A percentile compares a stretch with the other conserved stretches of the same genome.
Conservation (phyloP, 23 red algal genomes). For the Gracilariopsis chorda region DNA sequence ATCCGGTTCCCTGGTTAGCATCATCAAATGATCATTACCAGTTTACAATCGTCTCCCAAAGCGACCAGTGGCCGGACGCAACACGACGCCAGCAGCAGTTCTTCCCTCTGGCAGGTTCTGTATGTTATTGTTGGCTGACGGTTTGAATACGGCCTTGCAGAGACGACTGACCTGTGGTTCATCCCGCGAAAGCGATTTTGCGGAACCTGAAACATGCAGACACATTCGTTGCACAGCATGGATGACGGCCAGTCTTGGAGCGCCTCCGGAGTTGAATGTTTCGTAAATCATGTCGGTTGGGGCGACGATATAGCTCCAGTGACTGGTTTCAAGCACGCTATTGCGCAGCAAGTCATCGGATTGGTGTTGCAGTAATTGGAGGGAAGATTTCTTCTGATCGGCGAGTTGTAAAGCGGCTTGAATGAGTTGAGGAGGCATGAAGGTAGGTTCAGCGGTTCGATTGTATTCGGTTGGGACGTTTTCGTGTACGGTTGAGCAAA, state of each 20-base stretch:
- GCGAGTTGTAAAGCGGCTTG: not conserved
- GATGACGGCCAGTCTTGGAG: not conserved
- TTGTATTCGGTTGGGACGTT: not conserved
- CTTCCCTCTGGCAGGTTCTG: conserved; percentile 27
- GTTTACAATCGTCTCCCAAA: conserved; percentile 20
- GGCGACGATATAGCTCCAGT: conserved; percentile 48
- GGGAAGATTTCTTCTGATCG: not conserved
- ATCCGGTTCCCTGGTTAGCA: conserved; percentile 54
- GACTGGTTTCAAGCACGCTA: conserved; percentile 16
- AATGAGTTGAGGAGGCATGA: not conserved
- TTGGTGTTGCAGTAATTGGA: not conserved
- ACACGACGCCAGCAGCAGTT: conserved; percentile 33
- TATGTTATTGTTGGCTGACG: not conserved
- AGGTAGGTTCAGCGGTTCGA: not conserved
- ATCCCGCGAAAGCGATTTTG: not conserved
- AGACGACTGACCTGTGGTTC: conserved; percentile 5
- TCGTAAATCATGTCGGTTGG: not conserved
- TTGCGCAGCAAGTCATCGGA: conserved; percentile 20
- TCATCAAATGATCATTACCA: conserved; percentile 1
- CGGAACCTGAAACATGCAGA: conserved; percentile 30
- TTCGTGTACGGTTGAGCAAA: not conserved
- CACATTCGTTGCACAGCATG: conserved; percentile 31
- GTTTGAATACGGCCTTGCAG: not conserved
- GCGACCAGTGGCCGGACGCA: conserved; percentile 53
- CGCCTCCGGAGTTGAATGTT: not conserved